A percentile compares a stretch with the other conserved stretches of the same genome.
phyloP scores from a whole-genome alignment of 1,284 basidiomycete species.

The Violaceomyces palustris region DNA sequence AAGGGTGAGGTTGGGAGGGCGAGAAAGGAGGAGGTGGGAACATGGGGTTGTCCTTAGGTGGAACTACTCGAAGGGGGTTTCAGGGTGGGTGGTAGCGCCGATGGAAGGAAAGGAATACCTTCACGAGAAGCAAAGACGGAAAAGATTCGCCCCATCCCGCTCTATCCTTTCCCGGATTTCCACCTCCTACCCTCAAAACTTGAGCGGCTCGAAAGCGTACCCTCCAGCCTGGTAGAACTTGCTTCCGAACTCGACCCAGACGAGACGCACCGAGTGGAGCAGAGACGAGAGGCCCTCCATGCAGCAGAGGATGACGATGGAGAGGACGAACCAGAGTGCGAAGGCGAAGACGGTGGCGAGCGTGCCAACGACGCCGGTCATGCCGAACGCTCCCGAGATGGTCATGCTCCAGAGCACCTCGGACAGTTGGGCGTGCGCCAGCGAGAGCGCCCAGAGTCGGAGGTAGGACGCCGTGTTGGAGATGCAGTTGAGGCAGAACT shows the following conservation, averaged over 20 bases:
- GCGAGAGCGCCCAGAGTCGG: constrained; percentile 94
- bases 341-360: constrained; percentile 66
- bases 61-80: too few species aligned
- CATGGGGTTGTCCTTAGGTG: too few species aligned
- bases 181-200: too few species aligned
- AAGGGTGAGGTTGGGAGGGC: too few species aligned
- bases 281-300: constrained; percentile 81
- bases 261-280: constrained; percentile 88
- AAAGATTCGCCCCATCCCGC: too few species aligned
- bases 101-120: too few species aligned
- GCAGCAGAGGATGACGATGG: constrained; percentile 66
- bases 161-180: too few species aligned
- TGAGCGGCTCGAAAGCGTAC: constrained; percentile 57
- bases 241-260: constrained; percentile 96
- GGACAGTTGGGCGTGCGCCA: constrained; percentile 94
- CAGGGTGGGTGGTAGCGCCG: too few species aligned
- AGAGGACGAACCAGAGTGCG: constrained; percentile 74
- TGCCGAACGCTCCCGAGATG: constrained; percentile 49
- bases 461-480: constrained; percentile 99
- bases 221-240: constrained; percentile 91
- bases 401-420: constrained; percentile 64
- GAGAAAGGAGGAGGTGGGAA: too few species aligned
- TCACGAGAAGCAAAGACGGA: too few species aligned
- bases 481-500: constrained; percentile 96
- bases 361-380: constrained; percentile 56